These are phyloP conservation scores for Spergularia bocconei DNA, from an alignment of 148 eudicot genomes.

Conservation along the genomic window DNA sequence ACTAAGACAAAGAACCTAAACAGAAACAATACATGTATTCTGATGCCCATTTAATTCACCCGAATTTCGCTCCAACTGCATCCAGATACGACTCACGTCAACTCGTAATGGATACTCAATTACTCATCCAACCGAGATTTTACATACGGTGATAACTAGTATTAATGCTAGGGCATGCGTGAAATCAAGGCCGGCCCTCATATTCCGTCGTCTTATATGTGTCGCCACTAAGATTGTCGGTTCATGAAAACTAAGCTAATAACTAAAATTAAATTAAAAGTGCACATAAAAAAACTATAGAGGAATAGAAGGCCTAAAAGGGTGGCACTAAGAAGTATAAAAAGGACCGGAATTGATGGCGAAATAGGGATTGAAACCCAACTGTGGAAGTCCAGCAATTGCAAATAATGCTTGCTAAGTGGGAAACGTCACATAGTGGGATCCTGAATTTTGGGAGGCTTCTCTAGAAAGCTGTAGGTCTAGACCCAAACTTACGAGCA, in stretches of 20 bases:
- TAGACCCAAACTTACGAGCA: conserved; percentile 11
- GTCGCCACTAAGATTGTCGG: conserved; percentile 40
- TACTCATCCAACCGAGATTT: too few species aligned
- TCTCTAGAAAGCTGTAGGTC: neutral
- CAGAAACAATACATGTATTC: neutral
- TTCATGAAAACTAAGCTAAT: conserved; percentile 14
- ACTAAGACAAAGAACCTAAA: neutral
- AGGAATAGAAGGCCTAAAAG: conserved; percentile 17
- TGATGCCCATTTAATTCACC: neutral
- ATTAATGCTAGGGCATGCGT: conserved; percentile 27
- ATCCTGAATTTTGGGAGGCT: conserved; percentile 29
- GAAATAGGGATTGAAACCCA: conserved; percentile 14
- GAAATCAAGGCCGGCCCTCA: conserved; percentile 42
- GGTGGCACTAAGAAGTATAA: conserved; percentile 13
- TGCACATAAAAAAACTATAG: neutral
- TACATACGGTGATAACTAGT: neutral
- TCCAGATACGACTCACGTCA: too few species aligned
- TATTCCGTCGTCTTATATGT: conserved; percentile 31
- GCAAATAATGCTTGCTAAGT: conserved; percentile 1
- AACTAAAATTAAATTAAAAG: neutral
- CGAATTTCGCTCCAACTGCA: too few species aligned
- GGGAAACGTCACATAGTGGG: conserved; percentile 29
- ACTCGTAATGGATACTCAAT: too few species aligned
- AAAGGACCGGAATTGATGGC: conserved; percentile 23
- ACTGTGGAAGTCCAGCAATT: conserved; percentile 13